These are phyloP conservation scores for Diophrys appendiculata DNA, from an alignment of 73 alveolate species.

Conservation along the genomic window DNA sequence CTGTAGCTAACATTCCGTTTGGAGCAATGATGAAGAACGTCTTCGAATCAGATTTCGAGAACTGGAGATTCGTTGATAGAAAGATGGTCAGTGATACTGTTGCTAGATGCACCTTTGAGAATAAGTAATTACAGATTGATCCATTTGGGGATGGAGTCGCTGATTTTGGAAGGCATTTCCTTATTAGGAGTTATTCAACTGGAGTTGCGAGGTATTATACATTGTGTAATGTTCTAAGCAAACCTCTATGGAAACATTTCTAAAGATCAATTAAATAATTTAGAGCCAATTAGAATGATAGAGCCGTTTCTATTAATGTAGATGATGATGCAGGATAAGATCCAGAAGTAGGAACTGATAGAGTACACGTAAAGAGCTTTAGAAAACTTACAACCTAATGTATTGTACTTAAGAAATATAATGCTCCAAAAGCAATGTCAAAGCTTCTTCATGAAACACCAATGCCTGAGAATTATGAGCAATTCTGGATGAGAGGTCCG, in stretches of 20 bases:
- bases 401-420: background rate
- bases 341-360: background rate
- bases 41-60: background rate
- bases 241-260: background rate
- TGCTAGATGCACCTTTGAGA: background rate
- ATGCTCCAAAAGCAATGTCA: background rate
- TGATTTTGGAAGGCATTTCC: slow-evolving; percentile 42
- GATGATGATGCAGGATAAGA: background rate
- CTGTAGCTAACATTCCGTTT: slow-evolving; percentile 8
- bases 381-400: background rate
- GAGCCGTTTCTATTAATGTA: background rate
- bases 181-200: slow-evolving; percentile 10
- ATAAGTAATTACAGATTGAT: background rate
- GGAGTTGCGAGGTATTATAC: slow-evolving; percentile 37
- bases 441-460: background rate
- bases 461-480: slow-evolving; percentile 13
- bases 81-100: background rate
- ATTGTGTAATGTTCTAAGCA: background rate
- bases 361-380: background rate
- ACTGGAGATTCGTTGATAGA: background rate
- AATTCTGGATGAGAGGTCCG: slow-evolving; percentile 24
- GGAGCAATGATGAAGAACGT: background rate
- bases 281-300: background rate
- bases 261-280: background rate
- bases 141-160: slow-evolving; percentile 19